Base-by-base conservation (phyloP, 352 stramenopile genomes). In the Elongisporangium prolatum region DNA sequence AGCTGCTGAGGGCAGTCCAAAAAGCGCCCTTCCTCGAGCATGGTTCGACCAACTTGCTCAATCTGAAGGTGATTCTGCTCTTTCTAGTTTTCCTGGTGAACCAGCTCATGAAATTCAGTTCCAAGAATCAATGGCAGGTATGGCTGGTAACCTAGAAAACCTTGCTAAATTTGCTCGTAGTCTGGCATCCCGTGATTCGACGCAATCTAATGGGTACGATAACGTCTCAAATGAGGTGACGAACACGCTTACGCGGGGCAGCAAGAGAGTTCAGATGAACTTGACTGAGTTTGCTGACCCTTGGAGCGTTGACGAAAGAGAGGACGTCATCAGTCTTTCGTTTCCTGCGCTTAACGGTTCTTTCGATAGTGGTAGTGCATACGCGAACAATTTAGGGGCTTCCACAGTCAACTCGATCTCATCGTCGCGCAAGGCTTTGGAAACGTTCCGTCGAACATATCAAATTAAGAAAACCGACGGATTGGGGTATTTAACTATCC, bases 21-120 rank as follows among this genome's bases (percentile, higher is more conserved):
- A 88, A 54, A 89, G 74, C 44, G 67, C 74, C 18, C 69, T 95
- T 0, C 86, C 86, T 0, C 76, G 79, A 9, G 80, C 83, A 18
- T 95, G 86, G 86, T 93, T 92, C 52, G 72, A 91, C 34, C 75
- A 89, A 38, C 71, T 93, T 14, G 64, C 82, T 11, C 76, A 71
- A 68, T 34, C 25, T 9, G 25, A 34, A 34, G 8, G 25, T 8
- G 25, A 34, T 34, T 34, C 25, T 34, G 25, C 25, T 34, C 25
- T 34, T 34, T 34, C 25, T 8, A 34, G 25, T 34, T 34, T 34
- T 34, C 25, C 10, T 57, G 53, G 21, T 58, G 50, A n/a, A 60
- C 48, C 20, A 60, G 60, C 65, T 65, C 6, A 65, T 57, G 52
- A 56, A 67, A 22, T 37, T 78, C 51, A 62, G 21, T 77, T 88